Evolutionary conservation across 345 rosid species (phyloP).

Genomic region (Hypericum androsaemum): DNA sequence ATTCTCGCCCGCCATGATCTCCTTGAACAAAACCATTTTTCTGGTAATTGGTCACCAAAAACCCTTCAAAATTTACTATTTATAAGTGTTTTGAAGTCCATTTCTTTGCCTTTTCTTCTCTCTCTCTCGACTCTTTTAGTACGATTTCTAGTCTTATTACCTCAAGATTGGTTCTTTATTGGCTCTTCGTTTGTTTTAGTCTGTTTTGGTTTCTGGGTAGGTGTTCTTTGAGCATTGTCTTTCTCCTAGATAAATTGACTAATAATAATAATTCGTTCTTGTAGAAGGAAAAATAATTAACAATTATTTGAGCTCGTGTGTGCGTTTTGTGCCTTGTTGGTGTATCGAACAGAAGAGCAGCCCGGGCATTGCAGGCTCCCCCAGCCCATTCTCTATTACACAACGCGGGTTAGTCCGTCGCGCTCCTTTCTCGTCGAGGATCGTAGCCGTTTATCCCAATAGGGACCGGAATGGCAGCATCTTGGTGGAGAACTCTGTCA

Average conservation of each 20-base stretch:
- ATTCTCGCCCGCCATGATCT: constrained; percentile 18
- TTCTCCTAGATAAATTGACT: too few species aligned
- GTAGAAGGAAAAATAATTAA: too few species aligned
- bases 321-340: background rate
- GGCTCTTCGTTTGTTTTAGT: background rate
- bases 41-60: constrained; percentile 11
- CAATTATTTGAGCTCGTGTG: too few species aligned
- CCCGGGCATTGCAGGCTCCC: constrained; percentile 1
- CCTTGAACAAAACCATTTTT: constrained; percentile 11
- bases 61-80: too few species aligned
- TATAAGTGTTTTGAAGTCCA: background rate
- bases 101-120: background rate
- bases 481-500: background rate
- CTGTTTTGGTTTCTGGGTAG: constrained; percentile 2
- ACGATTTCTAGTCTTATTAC: background rate
- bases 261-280: too few species aligned
- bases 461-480: constrained; percentile 3
- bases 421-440: background rate
- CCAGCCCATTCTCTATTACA: background rate
- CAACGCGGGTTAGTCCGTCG: background rate
- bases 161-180: background rate
- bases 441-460: constrained; percentile 3
- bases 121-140: background rate
- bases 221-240: background rate
- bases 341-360: background rate